phyloP scores from a whole-genome alignment of 352 stramenopile species.

The Pythium sukuiense region DNA sequence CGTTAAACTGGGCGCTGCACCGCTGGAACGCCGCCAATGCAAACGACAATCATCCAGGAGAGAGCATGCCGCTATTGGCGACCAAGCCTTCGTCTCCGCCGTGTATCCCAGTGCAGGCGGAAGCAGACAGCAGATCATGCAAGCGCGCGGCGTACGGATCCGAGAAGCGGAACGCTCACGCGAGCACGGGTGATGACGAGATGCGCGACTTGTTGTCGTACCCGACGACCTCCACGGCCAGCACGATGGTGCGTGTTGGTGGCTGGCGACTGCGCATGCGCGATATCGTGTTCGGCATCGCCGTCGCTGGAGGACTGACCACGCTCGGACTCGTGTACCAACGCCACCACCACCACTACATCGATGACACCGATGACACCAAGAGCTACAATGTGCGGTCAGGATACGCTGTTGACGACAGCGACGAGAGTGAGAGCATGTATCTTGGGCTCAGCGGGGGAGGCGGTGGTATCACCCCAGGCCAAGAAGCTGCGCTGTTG shows the following conservation, averaged over 20 bases:
- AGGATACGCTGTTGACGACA: slow-evolving; percentile 14
- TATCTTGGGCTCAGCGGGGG: not conserved
- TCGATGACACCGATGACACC: not conserved
- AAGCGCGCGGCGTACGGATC: slow-evolving; percentile 8
- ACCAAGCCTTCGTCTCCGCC: slow-evolving; percentile 14
- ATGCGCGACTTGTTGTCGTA: slow-evolving; percentile 3
- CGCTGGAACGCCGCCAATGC: not conserved
- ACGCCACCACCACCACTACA: not conserved
- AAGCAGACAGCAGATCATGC: not conserved
- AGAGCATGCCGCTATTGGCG: slow-evolving; percentile 1
- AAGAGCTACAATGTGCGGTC: slow-evolving; percentile 3
- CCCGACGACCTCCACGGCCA: not conserved
- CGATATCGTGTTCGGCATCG: slow-evolving; percentile 15
- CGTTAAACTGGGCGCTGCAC: not conserved
- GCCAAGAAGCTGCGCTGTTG: not conserved
- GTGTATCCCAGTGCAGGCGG: not conserved
- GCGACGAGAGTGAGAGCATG: slow-evolving; percentile 3
- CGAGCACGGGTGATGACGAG: not conserved
- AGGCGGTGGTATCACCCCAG: not conserved
- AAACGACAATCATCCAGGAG: not conserved
- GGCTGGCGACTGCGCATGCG: slow-evolving; percentile 18
- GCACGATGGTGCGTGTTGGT: slow-evolving; percentile 10
- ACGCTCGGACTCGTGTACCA: slow-evolving; percentile 15
- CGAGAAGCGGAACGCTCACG: not conserved
- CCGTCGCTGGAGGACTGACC: slow-evolving; percentile 2